Base-by-base conservation (phyloP, 345 rosid species). In the Microcos paniculata region DNA sequence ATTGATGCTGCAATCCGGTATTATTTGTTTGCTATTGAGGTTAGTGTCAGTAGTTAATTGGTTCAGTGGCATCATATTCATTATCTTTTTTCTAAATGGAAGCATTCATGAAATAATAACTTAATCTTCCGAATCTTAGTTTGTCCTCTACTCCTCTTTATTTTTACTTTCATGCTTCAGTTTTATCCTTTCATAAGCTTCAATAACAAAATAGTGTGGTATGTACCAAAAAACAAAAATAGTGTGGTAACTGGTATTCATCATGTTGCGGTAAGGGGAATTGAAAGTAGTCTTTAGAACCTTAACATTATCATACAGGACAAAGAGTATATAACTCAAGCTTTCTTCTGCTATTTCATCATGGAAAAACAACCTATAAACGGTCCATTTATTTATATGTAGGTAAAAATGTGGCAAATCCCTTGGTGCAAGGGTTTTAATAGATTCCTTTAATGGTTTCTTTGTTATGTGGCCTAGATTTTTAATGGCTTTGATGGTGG, bases 1-100 rank as follows among this genome's bases (percentile, higher is more conserved):
- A 93, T 87, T 73, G 99, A 96, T 81, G 83, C 84, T 65, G 97
- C 99, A 19, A 91, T 96, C 62, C 97, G 90, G 46, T 96, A 90
- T 81, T 93, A 96, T 81, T 80, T 93, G 77, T 79, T 93, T 77
- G 97, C 99, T 38, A 96, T 96, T 78, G 99, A 96, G 99, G 99
- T 96, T 83, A 66, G 90, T 80, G 64, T 45, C 7, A 64, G 8
- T 38, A 8, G 26, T 64, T 64, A 33, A 33, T 33, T 62, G 67
- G 15, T 18, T 62, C 1, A 3, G 14, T 62, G 43, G 12, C 43
- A 42, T 30, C 24, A 62, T 62, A 19, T 62, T 62, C 45, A 19
- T 63, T 63, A 4, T 63, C 16, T 0, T 38, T 62, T 62, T 63
- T 63, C 46, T 11, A 10, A 38, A 35, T 10, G 21, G 49, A 63